Percentiles rank a stretch among this genome's conserved stretches.
Conservation (phyloP, 768 basidiomycete species). For the Heimioporus sp. region DNA sequence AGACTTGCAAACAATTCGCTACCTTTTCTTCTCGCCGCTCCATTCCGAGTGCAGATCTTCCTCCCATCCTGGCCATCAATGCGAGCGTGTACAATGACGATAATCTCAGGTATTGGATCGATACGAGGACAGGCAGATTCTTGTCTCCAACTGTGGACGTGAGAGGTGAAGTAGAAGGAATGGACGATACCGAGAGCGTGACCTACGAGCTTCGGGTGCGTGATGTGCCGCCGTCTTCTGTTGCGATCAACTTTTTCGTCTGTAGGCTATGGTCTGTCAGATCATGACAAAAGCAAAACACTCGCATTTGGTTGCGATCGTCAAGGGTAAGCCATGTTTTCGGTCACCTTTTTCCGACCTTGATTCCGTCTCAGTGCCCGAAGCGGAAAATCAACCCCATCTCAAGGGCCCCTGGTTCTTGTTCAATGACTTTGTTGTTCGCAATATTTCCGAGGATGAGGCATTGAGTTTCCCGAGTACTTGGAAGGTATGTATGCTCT, state of each 20-base stretch:
- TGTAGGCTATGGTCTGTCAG: conserved; percentile 79
- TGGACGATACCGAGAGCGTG: conserved; percentile 53
- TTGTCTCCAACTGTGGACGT: conserved; percentile 56
- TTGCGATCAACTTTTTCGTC: not conserved
- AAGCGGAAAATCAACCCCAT: conserved; percentile 47
- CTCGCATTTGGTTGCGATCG: conserved; percentile 85
- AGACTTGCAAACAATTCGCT: conserved; percentile 74
- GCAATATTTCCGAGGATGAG: conserved; percentile 80
- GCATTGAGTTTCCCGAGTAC: conserved; percentile 82
- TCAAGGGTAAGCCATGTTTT: conserved; percentile 55
- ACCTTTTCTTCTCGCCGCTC: conserved; percentile 70
- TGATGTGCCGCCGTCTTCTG: not conserved
- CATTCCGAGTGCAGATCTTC: conserved; percentile 62
- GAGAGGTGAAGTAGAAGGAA: conserved; percentile 56
- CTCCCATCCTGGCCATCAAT: conserved; percentile 85
- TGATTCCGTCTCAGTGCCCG: conserved; percentile 54
- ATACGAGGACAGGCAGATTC: conserved; percentile 46
- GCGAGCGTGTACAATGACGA: conserved; percentile 80
- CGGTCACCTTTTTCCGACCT: not conserved
- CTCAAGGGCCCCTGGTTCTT: conserved; percentile 74
- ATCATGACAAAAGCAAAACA: conserved; percentile 67
- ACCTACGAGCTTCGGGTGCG: conserved; percentile 75
- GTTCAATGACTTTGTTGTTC: conserved; percentile 96
- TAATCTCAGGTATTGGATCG: conserved; percentile 71
- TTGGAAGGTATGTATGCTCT: conserved; percentile 76